Conservation (phyloP, 1,284 basidiomycete species). For the Ganoderma sinense region DNA sequence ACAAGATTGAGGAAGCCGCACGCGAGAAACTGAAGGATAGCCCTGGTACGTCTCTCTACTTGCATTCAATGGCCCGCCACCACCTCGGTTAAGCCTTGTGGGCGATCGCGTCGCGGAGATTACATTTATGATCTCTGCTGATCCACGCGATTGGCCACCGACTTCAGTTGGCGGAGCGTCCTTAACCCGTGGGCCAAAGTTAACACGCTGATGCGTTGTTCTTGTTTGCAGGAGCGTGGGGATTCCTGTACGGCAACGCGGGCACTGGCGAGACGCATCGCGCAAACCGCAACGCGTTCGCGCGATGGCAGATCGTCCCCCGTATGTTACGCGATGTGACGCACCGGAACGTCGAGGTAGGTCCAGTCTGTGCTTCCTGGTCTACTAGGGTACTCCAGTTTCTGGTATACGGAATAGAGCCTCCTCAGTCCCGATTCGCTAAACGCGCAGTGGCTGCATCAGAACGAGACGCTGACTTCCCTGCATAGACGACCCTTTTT, state of each 20-base stretch:
- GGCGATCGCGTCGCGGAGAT: slow-evolving; percentile 1
- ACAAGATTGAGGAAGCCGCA: slow-evolving; percentile 53
- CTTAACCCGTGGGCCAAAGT: not conserved
- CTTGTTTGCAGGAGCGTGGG: slow-evolving; percentile 58
- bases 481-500: slow-evolving; percentile 46
- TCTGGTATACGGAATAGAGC: not conserved
- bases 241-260: slow-evolving; percentile 69
- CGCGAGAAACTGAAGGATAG: slow-evolving; percentile 50
- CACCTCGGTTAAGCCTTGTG: no score
- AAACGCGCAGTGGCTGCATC: no score
- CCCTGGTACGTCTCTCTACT: slow-evolving; percentile 39
- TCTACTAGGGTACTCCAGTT: not conserved
- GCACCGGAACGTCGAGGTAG: slow-evolving; percentile 65
- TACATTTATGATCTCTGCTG: not conserved
- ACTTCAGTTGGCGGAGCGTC: not conserved
- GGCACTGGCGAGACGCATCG: slow-evolving; percentile 64
- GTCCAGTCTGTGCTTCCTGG: not conserved
- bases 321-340: slow-evolving; percentile 81
- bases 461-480: not conserved
- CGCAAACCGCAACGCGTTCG: slow-evolving; percentile 63
- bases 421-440: not conserved
- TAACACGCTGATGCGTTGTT: not conserved
- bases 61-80: not conserved
- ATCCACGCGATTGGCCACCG: not conserved
- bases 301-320: slow-evolving; percentile 72